These are phyloP conservation scores for Centella asiatica DNA, from an alignment of 129 eudicot genomes.

Conservation along the genomic window DNA sequence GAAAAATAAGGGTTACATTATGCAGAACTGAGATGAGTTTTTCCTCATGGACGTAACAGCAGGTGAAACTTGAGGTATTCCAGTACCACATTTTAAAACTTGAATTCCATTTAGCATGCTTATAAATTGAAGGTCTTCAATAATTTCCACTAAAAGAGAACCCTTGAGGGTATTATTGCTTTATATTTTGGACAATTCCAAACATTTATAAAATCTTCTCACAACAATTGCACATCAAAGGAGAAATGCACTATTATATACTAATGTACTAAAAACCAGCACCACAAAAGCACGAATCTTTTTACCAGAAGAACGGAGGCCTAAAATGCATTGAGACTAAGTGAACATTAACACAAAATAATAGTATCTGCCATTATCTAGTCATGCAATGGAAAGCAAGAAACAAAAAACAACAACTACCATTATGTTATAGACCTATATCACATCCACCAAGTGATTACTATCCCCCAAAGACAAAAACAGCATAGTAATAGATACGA, in stretches of 20 bases:
- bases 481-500: not conserved
- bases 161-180: no score
- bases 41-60: not conserved
- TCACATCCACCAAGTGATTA: not conserved
- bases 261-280: no score
- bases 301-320: no score
- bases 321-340: no score
- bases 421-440: not conserved
- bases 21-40: not conserved
- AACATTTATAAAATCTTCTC: not conserved
- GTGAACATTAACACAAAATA: no score
- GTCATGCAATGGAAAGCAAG: not conserved
- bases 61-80: not conserved
- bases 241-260: no score
- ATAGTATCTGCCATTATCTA: not conserved
- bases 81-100: not conserved
- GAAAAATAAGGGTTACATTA: not conserved
- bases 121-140: not conserved
- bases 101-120: conserved; percentile 3
- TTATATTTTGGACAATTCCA: not conserved
- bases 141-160: not conserved
- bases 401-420: no score
- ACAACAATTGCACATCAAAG: not conserved
- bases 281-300: no score
- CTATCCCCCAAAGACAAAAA: no score